A percentile compares a stretch with the other conserved stretches of the same genome.
Evolutionary conservation across 176 grass and related monocot genomes (phyloP).

Genomic region (Carex scoparia): DNA sequence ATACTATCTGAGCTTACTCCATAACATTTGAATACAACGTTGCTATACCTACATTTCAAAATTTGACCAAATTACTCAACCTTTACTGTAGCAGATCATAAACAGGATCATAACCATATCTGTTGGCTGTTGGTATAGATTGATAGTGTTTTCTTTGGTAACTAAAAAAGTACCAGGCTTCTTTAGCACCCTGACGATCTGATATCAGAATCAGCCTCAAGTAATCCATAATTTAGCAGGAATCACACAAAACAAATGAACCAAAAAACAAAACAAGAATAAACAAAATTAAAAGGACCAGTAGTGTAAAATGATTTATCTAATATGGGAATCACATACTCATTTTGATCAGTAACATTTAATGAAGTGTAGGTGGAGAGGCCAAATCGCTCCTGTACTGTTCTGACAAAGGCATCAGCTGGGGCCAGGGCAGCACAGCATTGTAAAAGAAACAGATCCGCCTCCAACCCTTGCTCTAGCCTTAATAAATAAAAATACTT

Average conservation of each 20-base stretch:
- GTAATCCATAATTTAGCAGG: not conserved
- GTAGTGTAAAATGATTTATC: not conserved
- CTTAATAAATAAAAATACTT: slow-evolving; percentile 43
- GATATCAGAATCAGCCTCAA: not conserved
- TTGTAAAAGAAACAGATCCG: slow-evolving; percentile 89
- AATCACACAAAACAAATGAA: slow-evolving; percentile 44
- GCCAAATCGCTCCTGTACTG: slow-evolving; percentile 95
- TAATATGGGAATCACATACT: slow-evolving; percentile 43
- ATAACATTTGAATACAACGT: not conserved
- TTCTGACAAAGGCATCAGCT: slow-evolving; percentile 79
- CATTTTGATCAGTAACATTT: slow-evolving; percentile 63
- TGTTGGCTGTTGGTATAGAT: not conserved
- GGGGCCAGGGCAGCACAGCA: slow-evolving; percentile 94
- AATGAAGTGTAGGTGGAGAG: slow-evolving; percentile 70
- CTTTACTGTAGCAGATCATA: not conserved
- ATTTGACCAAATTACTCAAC: not conserved
- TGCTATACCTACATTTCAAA: not conserved
- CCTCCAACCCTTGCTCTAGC: slow-evolving; percentile 91
- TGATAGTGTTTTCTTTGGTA: not conserved
- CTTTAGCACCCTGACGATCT: not conserved
- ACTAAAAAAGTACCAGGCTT: not conserved
- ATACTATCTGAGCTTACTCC: not conserved
- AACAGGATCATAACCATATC: not conserved
- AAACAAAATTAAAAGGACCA: not conserved
- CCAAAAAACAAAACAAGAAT: slow-evolving; percentile 9